These are phyloP conservation scores for Daedaleopsis nitida DNA, from an alignment of 768 basidiomycete genomes.

Conservation along the genomic window DNA sequence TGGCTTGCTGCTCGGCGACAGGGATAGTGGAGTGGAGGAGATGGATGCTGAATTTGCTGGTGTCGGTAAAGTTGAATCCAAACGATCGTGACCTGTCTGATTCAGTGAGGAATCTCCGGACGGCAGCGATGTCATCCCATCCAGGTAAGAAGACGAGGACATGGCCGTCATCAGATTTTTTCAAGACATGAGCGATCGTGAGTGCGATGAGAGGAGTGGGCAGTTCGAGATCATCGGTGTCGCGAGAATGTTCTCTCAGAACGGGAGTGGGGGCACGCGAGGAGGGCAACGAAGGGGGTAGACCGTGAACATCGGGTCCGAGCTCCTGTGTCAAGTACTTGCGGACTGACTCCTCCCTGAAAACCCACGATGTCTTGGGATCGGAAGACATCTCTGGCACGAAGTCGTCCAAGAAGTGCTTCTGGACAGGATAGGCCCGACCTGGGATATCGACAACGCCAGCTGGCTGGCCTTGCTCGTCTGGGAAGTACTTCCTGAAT, in stretches of 20 bases:
- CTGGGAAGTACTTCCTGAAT: conserved; percentile 86
- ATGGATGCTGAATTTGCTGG: conserved; percentile 66
- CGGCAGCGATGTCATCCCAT: conserved; percentile 84
- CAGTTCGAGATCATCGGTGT: conserved; percentile 65
- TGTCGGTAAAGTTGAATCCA: conserved; percentile 62
- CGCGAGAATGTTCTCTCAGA: conserved; percentile 34
- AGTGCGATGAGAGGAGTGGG: conserved; percentile 83
- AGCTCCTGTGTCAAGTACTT: conserved; percentile 77
- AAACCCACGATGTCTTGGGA: conserved; percentile 59
- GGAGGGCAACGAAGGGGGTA: conserved; percentile 15
- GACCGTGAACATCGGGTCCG: conserved; percentile 32
- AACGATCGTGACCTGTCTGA: conserved; percentile 47
- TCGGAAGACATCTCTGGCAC: conserved; percentile 48
- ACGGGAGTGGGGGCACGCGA: conserved; percentile 17
- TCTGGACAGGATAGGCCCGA: conserved; percentile 85
- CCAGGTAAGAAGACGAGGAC: conserved; percentile 92
- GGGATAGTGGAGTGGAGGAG: conserved; percentile 90
- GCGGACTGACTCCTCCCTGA: conserved; percentile 65
- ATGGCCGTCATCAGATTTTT: conserved; percentile 76
- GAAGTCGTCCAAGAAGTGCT: conserved; percentile 81
- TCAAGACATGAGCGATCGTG: conserved; percentile 76
- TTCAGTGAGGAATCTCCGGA: conserved; percentile 63
- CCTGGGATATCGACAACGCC: conserved; percentile 85
- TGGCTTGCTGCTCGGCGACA: conserved; percentile 82
- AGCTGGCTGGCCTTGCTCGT: conserved; percentile 59